Evolutionary conservation across 495 filamentous ascomycete species (phyloP), one percentile per base, ranked within the genome.

Genomic region (Hypoxylon subgilvum): DNA sequence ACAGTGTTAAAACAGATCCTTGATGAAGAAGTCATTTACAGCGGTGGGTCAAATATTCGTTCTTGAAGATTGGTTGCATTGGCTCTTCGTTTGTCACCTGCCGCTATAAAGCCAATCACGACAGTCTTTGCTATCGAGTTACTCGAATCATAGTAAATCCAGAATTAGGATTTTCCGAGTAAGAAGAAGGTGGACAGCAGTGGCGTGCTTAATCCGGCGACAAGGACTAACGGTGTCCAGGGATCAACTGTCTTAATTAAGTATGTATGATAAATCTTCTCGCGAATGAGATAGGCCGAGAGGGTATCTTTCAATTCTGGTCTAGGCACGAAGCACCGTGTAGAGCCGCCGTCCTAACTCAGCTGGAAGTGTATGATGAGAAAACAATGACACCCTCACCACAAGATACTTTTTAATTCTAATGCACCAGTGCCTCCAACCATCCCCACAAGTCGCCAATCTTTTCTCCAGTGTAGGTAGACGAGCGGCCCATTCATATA

Each of bases 271-370:
- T 54, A 63, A 55, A 35, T 58, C 31, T 60, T 46, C 51, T 13
- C 31, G 40, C 30, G 44, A 58, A 62, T 55, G 30, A 52, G 49
- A 59, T 57, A 50, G 36, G 60, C 63, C 38, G 39, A 35, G 12
- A 63, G 54, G 63, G 59, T 67, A 66, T 67, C n/a, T n/a, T n/a
- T n/a, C 50, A 52, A 46, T 54, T 55, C 41, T 44, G 52, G 52
- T 59, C 46, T 61, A 53, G 44, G 42, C 39, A 52, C 39, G 44
- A 52, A 49, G 18, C 52, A 36, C n/a, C 34, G 22, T 40, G 57
- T 38, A 39, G 22, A 49, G 19, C 31, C 16, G 36, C 47, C 23
- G 28, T 52, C 32, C 43, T 49, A 53, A 63, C 40, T 30, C 31
- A 55, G 54, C 13, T 32, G 18, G 39, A 58, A 38, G 41, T 35